phyloP scores from a whole-genome alignment of 2,329 filamentous ascomycete genomes.

The Plectosphaerella cucumerina region DNA sequence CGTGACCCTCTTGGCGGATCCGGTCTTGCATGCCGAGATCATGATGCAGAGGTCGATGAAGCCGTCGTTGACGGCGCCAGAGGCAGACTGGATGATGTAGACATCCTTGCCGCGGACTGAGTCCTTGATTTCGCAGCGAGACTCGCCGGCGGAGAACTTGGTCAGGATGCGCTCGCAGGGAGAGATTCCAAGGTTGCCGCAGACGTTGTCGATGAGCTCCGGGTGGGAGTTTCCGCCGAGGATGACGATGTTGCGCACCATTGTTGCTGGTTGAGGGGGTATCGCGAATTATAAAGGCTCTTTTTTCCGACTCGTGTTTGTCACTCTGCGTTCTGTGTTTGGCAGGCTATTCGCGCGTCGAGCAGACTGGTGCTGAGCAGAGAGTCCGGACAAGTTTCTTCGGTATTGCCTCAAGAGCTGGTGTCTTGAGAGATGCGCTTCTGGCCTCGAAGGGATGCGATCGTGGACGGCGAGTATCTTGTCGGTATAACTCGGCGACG shows the following conservation, averaged over 20 bases:
- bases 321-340: too few species aligned
- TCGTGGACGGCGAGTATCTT: neutral
- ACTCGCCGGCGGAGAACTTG: slow-evolving; percentile 95
- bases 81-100: slow-evolving; percentile 94
- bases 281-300: neutral
- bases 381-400: too few species aligned
- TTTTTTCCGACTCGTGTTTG: too few species aligned
- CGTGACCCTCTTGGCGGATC: slow-evolving; percentile 87
- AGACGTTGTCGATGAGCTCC: slow-evolving; percentile 79
- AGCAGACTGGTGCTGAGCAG: too few species aligned
- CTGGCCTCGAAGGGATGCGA: too few species aligned
- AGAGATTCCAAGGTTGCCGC: slow-evolving; percentile 83
- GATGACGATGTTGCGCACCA: slow-evolving; percentile 94
- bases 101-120: slow-evolving; percentile 98
- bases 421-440: too few species aligned
- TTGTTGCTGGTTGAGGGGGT: slow-evolving; percentile 30
- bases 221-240: slow-evolving; percentile 93
- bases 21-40: slow-evolving; percentile 95
- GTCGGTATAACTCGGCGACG: neutral
- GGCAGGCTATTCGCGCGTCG: too few species aligned
- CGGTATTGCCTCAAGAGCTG: too few species aligned
- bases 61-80: slow-evolving; percentile 91
- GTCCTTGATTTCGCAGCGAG: slow-evolving; percentile 91
- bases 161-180: slow-evolving; percentile 75
- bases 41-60: slow-evolving; percentile 96